phyloP scores from a whole-genome alignment of 805 yeast species.

The Candida quercuum region DNA sequence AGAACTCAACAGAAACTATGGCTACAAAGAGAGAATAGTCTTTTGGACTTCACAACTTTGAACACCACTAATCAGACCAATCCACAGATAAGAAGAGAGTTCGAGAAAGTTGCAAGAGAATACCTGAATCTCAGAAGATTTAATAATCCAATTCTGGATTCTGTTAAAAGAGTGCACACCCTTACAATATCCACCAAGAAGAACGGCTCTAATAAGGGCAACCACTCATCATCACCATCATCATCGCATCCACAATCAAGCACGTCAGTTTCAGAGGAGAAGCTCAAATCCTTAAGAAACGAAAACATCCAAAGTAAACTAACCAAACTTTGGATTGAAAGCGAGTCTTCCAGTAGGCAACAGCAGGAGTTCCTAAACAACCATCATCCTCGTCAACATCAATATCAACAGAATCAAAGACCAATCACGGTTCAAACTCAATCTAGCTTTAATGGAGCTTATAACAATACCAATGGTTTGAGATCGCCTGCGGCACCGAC shows the following conservation, averaged over 20 bases:
- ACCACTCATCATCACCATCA: background rate
- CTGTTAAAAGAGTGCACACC: conserved; percentile 45
- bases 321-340: conserved; percentile 20
- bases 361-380: conserved; percentile 6
- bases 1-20: conserved; percentile 82
- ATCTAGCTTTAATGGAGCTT: background rate
- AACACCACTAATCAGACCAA: conserved; percentile 19
- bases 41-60: conserved; percentile 43
- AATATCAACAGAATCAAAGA: conserved; percentile 2
- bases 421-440: background rate
- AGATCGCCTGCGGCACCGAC: conserved; percentile 27
- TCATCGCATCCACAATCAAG: background rate
- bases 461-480: conserved; percentile 5
- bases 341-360: conserved; percentile 7
- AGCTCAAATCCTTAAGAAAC: conserved; percentile 6
- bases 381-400: conserved; percentile 2
- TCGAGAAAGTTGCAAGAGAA: conserved; percentile 72
- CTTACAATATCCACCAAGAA: background rate
- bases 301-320: conserved; percentile 17
- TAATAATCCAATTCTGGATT: conserved; percentile 63
- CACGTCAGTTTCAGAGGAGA: background rate
- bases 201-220: too few species aligned
- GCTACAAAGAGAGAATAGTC: conserved; percentile 74
- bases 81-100: conserved; percentile 64
- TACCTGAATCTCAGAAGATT: conserved; percentile 64